Evolutionary conservation across 257 asterid species (phyloP).

Genomic region (Rauvolfia tetraphylla): DNA sequence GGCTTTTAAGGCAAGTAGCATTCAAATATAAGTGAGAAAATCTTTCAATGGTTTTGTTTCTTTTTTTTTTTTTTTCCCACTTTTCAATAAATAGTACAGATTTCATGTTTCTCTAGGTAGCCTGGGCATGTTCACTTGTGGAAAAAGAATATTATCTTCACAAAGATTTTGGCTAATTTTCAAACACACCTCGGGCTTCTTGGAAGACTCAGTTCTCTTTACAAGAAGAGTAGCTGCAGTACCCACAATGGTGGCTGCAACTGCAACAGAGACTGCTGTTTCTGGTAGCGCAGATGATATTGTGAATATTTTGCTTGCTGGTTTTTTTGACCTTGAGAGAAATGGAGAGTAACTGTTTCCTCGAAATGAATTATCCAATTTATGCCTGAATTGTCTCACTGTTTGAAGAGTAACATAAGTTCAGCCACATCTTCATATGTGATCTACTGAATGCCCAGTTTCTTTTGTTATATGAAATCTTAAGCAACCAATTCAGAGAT

Average conservation of each 20-base stretch:
- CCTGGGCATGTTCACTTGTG: neutral
- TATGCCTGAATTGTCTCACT: slow-evolving; percentile 21
- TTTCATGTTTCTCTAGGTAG: neutral
- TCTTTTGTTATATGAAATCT: neutral
- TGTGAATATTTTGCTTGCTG: slow-evolving; percentile 22
- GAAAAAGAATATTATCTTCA: neutral
- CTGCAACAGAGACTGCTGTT: slow-evolving; percentile 62
- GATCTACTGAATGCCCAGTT: neutral
- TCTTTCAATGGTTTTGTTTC: neutral
- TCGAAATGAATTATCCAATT: slow-evolving; percentile 13
- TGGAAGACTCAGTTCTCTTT: slow-evolving; percentile 42
- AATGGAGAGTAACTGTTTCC: slow-evolving; percentile 22
- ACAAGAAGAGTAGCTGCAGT: slow-evolving; percentile 64
- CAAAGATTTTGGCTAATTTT: neutral
- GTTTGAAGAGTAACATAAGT: slow-evolving; percentile 20
- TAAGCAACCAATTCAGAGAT: neutral
- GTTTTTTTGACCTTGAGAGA: slow-evolving; percentile 17
- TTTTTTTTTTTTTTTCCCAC: neutral
- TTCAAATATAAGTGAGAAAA: neutral
- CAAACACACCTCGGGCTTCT: slow-evolving; percentile 43
- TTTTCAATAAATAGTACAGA: neutral
- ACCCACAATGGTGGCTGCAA: slow-evolving; percentile 65
- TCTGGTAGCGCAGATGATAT: slow-evolving; percentile 50
- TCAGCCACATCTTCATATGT: neutral
- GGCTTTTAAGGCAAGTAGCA: neutral